These are phyloP conservation scores for Medicago lupulina DNA, from an alignment of 306 rosid species.

Conservation along the genomic window DNA sequence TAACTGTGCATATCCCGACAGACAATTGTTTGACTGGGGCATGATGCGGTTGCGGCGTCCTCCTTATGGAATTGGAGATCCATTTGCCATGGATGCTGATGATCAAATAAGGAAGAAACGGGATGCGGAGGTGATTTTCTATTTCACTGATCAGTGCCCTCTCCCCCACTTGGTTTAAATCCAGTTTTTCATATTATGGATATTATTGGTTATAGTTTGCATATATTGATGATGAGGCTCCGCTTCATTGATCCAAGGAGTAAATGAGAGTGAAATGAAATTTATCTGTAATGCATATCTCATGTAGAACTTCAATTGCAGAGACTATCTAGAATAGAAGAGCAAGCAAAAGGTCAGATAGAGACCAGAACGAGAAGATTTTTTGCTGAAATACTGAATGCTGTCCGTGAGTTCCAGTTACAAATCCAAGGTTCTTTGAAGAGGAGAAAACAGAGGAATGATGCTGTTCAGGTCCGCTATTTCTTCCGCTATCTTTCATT, in stretches of 20 bases:
- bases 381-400: conserved; percentile 83
- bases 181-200: conserved; percentile 2
- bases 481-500: conserved; percentile 34
- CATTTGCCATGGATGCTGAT: conserved; percentile 86
- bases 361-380: conserved; percentile 92
- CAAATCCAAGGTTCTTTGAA: conserved; percentile 85
- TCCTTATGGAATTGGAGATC: conserved; percentile 92
- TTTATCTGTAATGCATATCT: conserved; percentile 43
- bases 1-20: conserved; percentile 80
- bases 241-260: not conserved
- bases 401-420: conserved; percentile 93
- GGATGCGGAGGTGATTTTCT: conserved; percentile 80
- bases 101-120: conserved; percentile 92
- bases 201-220: conserved; percentile 25
- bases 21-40: conserved; percentile 91
- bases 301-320: conserved; percentile 56
- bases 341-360: conserved; percentile 74
- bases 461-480: conserved; percentile 69
- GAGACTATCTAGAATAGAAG: conserved; percentile 88
- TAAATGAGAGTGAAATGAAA: conserved; percentile 3
- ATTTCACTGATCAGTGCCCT: conserved; percentile 21
- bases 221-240: conserved; percentile 19
- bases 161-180: conserved; percentile 5
- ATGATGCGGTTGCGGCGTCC: conserved; percentile 87
- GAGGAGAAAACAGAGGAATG: conserved; percentile 92